phyloP scores from a whole-genome alignment of 306 rosid genomes.

The Cucumis sativus region Cucumber_9930_V3 NC_026655.2:11365001-11365500 shows the following conservation, averaged over 20 bases:
- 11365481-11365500: too few species aligned
- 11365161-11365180: neutral
- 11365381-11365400: too few species aligned
- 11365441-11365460: too few species aligned
- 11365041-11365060: slow-evolving; percentile 42
- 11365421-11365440: too few species aligned
- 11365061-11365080: slow-evolving; percentile 90
- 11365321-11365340: too few species aligned
- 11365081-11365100: slow-evolving; percentile 77
- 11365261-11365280: neutral
- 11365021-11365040: neutral
- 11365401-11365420: too few species aligned
- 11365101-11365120: slow-evolving; percentile 62
- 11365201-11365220: neutral
- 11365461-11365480: too few species aligned
- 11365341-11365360: too few species aligned
- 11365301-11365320: too few species aligned
- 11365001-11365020: neutral
- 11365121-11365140: slow-evolving; percentile 10
- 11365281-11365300: neutral
- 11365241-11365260: neutral
- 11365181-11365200: neutral
- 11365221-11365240: neutral
- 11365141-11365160: slow-evolving; percentile 4
- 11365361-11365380: too few species aligned